Percentiles rank a stretch among this genome's conserved stretches.
Evolutionary conservation across 192 early-diverging fungal genomes (phyloP).

Genomic region (Umbelopsis sp.): DNA sequence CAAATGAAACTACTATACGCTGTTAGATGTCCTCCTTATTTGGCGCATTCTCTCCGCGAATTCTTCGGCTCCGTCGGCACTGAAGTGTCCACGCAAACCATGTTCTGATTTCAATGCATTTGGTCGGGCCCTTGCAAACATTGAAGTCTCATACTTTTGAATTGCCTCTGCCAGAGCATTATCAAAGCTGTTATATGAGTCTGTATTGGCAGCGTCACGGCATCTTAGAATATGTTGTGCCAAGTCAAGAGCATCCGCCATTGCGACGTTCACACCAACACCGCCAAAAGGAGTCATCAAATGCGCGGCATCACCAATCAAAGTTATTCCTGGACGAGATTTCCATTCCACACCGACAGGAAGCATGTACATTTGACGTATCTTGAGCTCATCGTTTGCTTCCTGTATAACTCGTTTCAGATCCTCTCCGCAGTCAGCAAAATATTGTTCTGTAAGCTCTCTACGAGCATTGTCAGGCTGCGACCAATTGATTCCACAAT

Average conservation of each 20-base stretch:
- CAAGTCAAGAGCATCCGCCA: slow-evolving; percentile 34
- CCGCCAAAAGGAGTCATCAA: slow-evolving; percentile 51
- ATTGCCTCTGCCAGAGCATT: slow-evolving; percentile 8
- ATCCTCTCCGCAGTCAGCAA: neutral
- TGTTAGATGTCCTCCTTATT: neutral
- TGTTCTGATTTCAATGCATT: neutral
- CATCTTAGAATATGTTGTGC: neutral
- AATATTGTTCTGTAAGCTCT: neutral
- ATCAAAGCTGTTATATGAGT: neutral
- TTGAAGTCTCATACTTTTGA: slow-evolving; percentile 25
- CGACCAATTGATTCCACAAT: slow-evolving; percentile 19
- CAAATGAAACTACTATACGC: too few species aligned
- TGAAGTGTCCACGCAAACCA: slow-evolving; percentile 5
- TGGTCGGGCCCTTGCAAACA: slow-evolving; percentile 12
- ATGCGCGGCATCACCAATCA: slow-evolving; percentile 54
- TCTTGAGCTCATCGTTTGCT: neutral
- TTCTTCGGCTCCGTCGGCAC: neutral
- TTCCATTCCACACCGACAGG: slow-evolving; percentile 35
- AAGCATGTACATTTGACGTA: neutral
- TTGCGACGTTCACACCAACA: slow-evolving; percentile 48
- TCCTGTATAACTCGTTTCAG: neutral
- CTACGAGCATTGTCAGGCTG: neutral
- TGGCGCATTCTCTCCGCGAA: neutral
- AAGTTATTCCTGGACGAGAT: slow-evolving; percentile 31
- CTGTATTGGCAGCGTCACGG: neutral